phyloP scores from a whole-genome alignment of 2,329 filamentous ascomycete species.

The Colletotrichum acutatum region DNA sequence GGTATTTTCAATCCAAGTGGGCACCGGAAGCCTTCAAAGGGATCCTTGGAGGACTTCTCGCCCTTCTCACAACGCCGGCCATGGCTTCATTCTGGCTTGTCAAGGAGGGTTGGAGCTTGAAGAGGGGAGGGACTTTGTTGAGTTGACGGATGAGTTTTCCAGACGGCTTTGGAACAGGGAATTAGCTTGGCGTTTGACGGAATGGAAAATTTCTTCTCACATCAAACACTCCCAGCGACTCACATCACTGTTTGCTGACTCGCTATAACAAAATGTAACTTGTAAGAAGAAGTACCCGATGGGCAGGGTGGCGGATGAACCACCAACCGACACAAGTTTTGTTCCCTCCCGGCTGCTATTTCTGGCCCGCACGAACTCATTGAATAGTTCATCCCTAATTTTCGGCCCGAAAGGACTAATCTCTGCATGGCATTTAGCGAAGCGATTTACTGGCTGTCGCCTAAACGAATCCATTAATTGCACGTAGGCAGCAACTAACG shows the following conservation, averaged over 20 bases:
- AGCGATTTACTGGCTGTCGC: too few relatives aligned
- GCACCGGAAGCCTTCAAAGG: conserved; percentile 62
- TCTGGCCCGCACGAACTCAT: not conserved
- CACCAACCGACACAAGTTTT: too few relatives aligned
- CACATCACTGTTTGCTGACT: not conserved
- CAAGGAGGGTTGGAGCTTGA: conserved; percentile 57
- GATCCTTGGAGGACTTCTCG: conserved; percentile 58
- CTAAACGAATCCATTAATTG: too few relatives aligned
- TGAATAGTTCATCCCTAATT: not conserved
- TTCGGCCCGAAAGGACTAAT: too few relatives aligned
- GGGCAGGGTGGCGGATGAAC: not conserved
- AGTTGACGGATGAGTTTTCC: not conserved
- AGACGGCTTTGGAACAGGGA: not conserved
- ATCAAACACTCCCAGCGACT: not conserved
- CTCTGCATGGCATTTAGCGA: too few relatives aligned
- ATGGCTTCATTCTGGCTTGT: conserved; percentile 63
- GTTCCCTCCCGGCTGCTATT: not conserved
- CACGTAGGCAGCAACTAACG: too few relatives aligned
- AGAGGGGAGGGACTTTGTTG: not conserved
- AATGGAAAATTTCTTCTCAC: not conserved
- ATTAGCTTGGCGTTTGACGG: not conserved
- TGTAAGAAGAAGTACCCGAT: not conserved
- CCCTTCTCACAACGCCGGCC: conserved; percentile 57
- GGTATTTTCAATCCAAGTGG: conserved; percentile 55
- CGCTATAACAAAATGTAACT: not conserved